Conservation (phyloP, 768 basidiomycete genomes). For the Leccinum barrowsii region DNA sequence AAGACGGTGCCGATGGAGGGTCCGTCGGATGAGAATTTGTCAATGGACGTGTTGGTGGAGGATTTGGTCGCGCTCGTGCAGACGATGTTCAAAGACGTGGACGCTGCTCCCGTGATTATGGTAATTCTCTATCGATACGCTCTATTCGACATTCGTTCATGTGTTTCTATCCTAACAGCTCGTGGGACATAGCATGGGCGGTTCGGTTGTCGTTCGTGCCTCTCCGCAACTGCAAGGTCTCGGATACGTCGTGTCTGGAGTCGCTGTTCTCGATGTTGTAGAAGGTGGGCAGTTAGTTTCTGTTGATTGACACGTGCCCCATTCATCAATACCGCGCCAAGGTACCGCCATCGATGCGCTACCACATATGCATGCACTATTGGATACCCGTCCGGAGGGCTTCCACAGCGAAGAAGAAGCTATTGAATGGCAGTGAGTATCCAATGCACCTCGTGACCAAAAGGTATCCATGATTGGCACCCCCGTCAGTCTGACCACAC, state of each 20-base stretch:
- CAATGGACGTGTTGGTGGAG: constrained; percentile 63
- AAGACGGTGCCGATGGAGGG: constrained; percentile 24
- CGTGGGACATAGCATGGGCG: constrained; percentile 96
- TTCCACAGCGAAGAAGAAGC: constrained; percentile 84
- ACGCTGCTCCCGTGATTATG: constrained; percentile 65
- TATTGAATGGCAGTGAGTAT: constrained; percentile 91
- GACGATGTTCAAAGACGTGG: constrained; percentile 64
- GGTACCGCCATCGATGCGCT: constrained; percentile 93
- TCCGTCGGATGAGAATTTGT: constrained; percentile 40
- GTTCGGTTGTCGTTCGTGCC: constrained; percentile 76
- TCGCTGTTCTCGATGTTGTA: constrained; percentile 83
- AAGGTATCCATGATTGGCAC: neutral
- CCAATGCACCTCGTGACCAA: neutral
- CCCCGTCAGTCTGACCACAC: constrained; percentile 61
- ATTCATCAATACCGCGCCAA: constrained; percentile 24
- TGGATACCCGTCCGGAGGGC: constrained; percentile 80
- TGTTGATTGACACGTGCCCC: neutral
- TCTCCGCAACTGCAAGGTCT: constrained; percentile 62
- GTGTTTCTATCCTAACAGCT: constrained; percentile 43
- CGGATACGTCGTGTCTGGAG: constrained; percentile 71
- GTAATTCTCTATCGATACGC: constrained; percentile 36
- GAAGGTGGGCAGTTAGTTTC: constrained; percentile 54
- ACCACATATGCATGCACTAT: constrained; percentile 85
- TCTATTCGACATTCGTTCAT: neutral
- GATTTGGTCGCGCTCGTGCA: constrained; percentile 74